Conservation (phyloP, 2,329 filamentous ascomycete genomes). For the Sphaceloma murrayae region DNA sequence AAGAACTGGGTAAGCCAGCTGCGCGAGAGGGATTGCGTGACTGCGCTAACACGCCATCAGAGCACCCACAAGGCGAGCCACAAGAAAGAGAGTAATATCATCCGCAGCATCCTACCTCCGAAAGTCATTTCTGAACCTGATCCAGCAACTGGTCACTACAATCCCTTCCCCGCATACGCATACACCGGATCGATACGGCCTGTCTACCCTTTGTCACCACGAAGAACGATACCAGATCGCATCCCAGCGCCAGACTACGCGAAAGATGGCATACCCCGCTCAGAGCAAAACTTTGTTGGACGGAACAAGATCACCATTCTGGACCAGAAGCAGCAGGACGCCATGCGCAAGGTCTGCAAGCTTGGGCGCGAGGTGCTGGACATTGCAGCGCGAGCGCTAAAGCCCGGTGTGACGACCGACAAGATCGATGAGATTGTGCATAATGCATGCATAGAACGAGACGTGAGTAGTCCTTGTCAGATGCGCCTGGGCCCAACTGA, state of each 20-base stretch:
- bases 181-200: conserved; percentile 77
- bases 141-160: conserved; percentile 80
- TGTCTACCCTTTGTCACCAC: conserved; percentile 58
- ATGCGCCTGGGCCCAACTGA: conserved; percentile 6
- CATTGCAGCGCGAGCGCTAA: conserved; percentile 71
- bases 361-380: conserved; percentile 86
- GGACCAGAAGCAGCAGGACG: conserved; percentile 69
- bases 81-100: conserved; percentile 65
- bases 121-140: conserved; percentile 84
- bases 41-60: conserved; percentile 38
- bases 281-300: conserved; percentile 52
- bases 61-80: conserved; percentile 72
- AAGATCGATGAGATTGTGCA: conserved; percentile 92
- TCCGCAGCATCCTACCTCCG: conserved; percentile 64
- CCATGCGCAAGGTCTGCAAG: conserved; percentile 85
- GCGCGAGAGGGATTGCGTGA: conserved; percentile 22
- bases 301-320: conserved; percentile 76
- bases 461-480: conserved; percentile 51
- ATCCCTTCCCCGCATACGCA: conserved; percentile 81
- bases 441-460: conserved; percentile 83
- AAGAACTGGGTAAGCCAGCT: conserved; percentile 72
- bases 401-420: conserved; percentile 91
- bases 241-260: conserved; percentile 85
- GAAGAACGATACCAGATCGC: conserved; percentile 62
- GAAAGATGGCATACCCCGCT: conserved; percentile 64